These are phyloP conservation scores for Clitoria ternatea DNA, from an alignment of 306 rosid genomes.

Conservation along the genomic window DNA sequence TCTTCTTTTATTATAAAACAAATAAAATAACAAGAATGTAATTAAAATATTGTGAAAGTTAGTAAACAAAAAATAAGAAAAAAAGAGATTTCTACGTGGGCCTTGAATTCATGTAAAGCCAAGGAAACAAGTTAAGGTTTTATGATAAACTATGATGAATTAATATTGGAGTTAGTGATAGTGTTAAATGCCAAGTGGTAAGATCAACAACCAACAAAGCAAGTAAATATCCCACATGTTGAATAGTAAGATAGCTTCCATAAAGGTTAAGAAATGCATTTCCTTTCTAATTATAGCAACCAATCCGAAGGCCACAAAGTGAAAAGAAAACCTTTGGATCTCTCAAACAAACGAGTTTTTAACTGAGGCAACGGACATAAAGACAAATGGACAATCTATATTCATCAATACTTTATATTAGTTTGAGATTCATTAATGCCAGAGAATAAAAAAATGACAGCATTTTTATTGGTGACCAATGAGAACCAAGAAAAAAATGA, in stretches of 20 bases:
- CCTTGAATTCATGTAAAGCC: background rate
- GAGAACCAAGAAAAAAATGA: background rate
- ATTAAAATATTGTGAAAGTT: too few relatives aligned
- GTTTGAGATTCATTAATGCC: background rate
- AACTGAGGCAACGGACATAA: background rate
- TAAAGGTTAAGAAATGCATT: background rate
- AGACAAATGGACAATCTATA: background rate
- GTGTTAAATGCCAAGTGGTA: background rate
- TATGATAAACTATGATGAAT: background rate
- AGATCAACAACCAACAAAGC: background rate
- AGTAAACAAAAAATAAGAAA: too few relatives aligned
- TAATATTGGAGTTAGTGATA: background rate
- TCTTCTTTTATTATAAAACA: too few relatives aligned
- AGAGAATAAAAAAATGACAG: background rate
- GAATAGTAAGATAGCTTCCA: background rate
- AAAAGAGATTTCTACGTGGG: too few relatives aligned
- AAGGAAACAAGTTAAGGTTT: background rate
- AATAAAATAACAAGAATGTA: too few relatives aligned
- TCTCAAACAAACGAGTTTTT: background rate
- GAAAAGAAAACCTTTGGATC: background rate
- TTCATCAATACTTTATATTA: background rate
- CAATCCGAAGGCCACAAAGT: background rate
- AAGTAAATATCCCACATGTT: background rate
- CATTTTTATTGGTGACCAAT: background rate
- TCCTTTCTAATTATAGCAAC: background rate